Conservation (phyloP, 179 eudicot species). For the Silene vulgaris region DNA sequence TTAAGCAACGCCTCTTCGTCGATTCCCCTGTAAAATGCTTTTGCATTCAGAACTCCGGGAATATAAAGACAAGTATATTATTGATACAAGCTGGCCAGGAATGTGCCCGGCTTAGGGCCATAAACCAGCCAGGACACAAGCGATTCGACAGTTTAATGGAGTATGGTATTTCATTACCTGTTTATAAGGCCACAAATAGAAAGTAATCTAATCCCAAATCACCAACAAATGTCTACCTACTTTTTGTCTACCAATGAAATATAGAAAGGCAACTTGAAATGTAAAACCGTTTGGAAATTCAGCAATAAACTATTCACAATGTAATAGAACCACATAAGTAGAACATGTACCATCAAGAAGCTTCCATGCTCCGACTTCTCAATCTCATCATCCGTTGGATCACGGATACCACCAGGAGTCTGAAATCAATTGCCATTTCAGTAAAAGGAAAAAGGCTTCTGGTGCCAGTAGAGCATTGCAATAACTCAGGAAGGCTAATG, state of each 20-base stretch:
- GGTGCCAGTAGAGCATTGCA: not conserved
- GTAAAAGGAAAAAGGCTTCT: not conserved
- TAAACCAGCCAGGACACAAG: too few relatives aligned
- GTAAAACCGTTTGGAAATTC: not conserved
- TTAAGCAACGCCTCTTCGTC: not conserved
- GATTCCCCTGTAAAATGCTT: too few relatives aligned
- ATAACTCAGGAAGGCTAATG: not conserved
- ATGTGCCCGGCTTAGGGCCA: too few relatives aligned
- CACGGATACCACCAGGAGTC: slow-evolving; percentile 62
- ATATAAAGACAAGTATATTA: not conserved
- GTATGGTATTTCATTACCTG: too few relatives aligned
- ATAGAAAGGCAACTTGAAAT: not conserved
- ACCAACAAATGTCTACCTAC: not conserved
- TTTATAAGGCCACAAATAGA: not conserved
- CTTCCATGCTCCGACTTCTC: slow-evolving; percentile 50
- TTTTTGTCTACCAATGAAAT: not conserved
- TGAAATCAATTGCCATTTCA: slow-evolving; percentile 17
- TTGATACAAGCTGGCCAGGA: not conserved
- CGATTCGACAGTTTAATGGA: too few relatives aligned
- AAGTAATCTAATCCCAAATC: not conserved
- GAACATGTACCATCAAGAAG: slow-evolving; percentile 52
- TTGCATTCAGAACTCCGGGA: too few relatives aligned
- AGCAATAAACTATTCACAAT: not conserved
- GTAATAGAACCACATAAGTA: not conserved
- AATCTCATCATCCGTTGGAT: slow-evolving; percentile 39